These are phyloP conservation scores for Beauveria asiatica DNA, from an alignment of 2,329 filamentous ascomycete genomes.

Conservation along the genomic window DNA sequence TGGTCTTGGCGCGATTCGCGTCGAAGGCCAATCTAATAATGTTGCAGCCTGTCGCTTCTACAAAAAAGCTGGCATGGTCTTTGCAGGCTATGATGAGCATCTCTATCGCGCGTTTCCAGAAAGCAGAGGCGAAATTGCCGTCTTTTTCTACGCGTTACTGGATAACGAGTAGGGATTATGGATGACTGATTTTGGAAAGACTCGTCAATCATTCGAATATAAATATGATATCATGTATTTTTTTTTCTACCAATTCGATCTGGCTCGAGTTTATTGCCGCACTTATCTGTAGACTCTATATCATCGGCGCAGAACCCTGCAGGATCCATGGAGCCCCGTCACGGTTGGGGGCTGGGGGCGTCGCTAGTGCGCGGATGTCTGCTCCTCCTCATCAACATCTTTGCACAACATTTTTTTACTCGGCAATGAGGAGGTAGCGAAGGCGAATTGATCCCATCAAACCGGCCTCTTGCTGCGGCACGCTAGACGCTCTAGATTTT, in stretches of 20 bases:
- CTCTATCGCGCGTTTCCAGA: constrained; percentile 12
- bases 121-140: constrained; percentile 11
- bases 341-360: background rate
- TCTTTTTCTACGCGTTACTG: constrained; percentile 15
- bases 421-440: background rate
- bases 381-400: constrained; percentile 5
- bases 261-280: background rate
- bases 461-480: background rate
- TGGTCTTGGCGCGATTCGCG: constrained; percentile 10
- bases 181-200: background rate
- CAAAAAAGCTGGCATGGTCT: constrained; percentile 13
- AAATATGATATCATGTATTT: too few species aligned
- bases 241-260: background rate
- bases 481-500: background rate
- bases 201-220: background rate
- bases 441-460: too few species aligned
- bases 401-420: background rate
- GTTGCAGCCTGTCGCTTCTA: constrained; percentile 14
- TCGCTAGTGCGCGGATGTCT: constrained; percentile 12
- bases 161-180: background rate
- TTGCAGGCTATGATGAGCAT: constrained; percentile 15
- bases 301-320: background rate
- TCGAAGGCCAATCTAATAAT: constrained; percentile 15
- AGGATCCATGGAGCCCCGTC: background rate
- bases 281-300: background rate